Evolutionary conservation across 208 protist species (phyloP).

Genomic region (Leishmania tropica): DNA sequence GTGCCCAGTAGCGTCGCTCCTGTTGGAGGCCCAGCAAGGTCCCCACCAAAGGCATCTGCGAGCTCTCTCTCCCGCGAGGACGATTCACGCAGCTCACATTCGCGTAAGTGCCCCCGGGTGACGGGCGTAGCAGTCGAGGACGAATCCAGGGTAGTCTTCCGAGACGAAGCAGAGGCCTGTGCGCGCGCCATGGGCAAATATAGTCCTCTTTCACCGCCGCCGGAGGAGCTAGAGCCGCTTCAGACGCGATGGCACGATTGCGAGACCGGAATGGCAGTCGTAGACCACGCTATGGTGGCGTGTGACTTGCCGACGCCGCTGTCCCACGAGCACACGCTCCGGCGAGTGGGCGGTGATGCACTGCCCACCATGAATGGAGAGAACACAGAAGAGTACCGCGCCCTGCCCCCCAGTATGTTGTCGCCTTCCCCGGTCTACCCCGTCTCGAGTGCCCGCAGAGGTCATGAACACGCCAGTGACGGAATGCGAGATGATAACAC

Average conservation of each 20-base stretch:
- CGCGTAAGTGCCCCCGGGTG: background rate
- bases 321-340: background rate
- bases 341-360: background rate
- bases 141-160: background rate
- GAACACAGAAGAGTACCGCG: background rate
- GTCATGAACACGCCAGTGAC: background rate
- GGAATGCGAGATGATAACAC: background rate
- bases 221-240: background rate
- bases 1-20: background rate
- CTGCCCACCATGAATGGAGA: background rate
- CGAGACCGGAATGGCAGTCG: too few relatives aligned
- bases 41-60: too few relatives aligned
- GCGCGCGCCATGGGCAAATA: background rate
- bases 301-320: background rate
- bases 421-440: slow-evolving; percentile 8
- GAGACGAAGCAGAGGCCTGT: background rate
- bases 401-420: background rate
- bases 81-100: background rate
- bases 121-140: slow-evolving; percentile 13
- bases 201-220: background rate
- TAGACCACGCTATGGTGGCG: background rate
- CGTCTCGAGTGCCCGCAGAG: background rate
- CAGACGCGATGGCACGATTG: too few relatives aligned
- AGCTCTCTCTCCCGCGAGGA: background rate
- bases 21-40: too few relatives aligned